A percentile compares a stretch with the other conserved stretches of the same genome.
These are phyloP conservation scores for Liquidambar formosana DNA, from an alignment of 164 flowering plant species.

Conservation along the genomic window DNA sequence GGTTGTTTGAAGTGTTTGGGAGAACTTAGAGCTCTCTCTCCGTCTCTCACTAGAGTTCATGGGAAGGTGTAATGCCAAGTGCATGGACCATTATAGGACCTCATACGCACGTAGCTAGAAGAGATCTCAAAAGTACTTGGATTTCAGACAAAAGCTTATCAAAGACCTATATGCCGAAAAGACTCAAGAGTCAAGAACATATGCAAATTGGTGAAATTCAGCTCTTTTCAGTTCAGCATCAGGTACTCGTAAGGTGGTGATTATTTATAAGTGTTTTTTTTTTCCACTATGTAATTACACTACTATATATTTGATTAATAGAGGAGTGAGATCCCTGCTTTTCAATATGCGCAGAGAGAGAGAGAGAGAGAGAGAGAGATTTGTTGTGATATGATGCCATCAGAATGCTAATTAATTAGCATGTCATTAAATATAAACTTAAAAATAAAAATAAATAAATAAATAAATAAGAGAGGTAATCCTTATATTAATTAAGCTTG, in stretches of 20 bases:
- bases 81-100: neutral
- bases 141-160: neutral
- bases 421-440: no score
- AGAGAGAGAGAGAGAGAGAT: no score
- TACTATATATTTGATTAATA: no score
- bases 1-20: constrained; percentile 49
- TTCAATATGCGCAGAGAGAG: no score
- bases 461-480: no score
- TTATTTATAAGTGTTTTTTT: neutral
- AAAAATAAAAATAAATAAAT: no score
- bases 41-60: constrained; percentile 17
- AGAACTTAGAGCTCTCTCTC: constrained; percentile 26
- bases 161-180: neutral
- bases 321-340: no score
- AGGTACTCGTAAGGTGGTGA: neutral
- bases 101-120: neutral
- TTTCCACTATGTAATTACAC: no score
- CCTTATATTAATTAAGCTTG: no score
- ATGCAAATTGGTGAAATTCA: no score
- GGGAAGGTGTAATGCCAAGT: constrained; percentile 29
- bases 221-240: neutral
- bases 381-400: no score
- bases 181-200: neutral
- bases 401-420: no score
- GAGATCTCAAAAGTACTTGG: neutral